Conservation (phyloP, 1,284 basidiomycete genomes). For the Sporisorium exsertum region DNA sequence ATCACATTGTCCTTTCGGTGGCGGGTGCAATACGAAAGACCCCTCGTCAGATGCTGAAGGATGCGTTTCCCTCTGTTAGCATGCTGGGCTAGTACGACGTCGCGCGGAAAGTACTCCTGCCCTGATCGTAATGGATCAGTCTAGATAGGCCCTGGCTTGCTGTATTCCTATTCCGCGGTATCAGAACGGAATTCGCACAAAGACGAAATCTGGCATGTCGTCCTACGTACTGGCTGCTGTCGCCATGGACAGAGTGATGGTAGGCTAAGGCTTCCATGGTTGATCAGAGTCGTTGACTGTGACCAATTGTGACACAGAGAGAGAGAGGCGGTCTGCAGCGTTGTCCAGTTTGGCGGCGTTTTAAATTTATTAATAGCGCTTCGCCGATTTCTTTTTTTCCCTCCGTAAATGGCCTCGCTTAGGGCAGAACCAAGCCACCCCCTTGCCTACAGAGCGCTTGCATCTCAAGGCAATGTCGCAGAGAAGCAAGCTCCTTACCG, state of each 20-base stretch:
- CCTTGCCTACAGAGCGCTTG: conserved; percentile 9
- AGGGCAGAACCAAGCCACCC: not conserved
- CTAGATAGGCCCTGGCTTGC: not conserved
- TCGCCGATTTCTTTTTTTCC: not conserved
- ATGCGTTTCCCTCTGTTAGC: too few relatives aligned
- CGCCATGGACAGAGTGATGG: too few relatives aligned
- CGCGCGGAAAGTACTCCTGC: too few relatives aligned
- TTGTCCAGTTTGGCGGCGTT: not conserved
- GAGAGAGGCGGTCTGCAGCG: too few relatives aligned
- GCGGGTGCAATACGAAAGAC: too few relatives aligned
- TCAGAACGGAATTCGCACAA: not conserved
- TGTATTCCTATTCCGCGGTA: not conserved
- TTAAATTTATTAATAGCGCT: not conserved
- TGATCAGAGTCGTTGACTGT: too few relatives aligned
- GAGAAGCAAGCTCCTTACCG: conserved; percentile 1
- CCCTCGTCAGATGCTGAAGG: too few relatives aligned
- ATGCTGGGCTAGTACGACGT: too few relatives aligned
- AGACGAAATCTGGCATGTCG: not conserved
- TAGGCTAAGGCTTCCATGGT: too few relatives aligned
- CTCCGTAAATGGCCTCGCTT: conserved; percentile 2
- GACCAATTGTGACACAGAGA: too few relatives aligned
- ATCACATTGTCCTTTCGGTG: too few relatives aligned
- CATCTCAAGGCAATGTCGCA: not conserved
- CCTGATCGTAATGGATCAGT: not conserved
- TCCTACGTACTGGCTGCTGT: too few relatives aligned